Evolutionary conservation across 2,329 filamentous ascomycete species (phyloP).

Genomic region (Colletotrichum sp.): DNA sequence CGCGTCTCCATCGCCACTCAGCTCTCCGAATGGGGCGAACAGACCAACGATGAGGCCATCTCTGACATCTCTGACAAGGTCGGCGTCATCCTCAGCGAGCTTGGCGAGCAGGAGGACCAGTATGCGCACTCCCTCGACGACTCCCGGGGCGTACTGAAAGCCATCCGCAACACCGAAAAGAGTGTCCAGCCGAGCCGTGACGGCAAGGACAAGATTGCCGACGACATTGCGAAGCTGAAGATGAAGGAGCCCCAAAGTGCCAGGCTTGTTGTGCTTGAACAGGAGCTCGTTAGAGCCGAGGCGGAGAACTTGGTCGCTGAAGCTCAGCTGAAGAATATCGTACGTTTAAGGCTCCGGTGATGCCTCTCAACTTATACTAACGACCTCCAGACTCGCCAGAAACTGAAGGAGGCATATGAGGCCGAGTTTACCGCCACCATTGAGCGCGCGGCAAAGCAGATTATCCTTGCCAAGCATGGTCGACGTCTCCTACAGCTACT

Average conservation of each 20-base stretch:
- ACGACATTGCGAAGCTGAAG: slow-evolving; percentile 92
- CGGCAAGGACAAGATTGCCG: slow-evolving; percentile 83
- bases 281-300: slow-evolving; percentile 95
- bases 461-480: slow-evolving; percentile 90
- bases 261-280: slow-evolving; percentile 84
- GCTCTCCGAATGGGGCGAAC: slow-evolving; percentile 95
- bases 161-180: slow-evolving; percentile 93
- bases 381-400: slow-evolving; percentile 78
- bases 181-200: slow-evolving; percentile 93
- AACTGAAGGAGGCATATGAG: slow-evolving; percentile 94
- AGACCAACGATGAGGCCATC: slow-evolving; percentile 84
- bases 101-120: slow-evolving; percentile 90
- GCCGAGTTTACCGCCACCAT: slow-evolving; percentile 89
- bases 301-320: slow-evolving; percentile 96
- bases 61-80: slow-evolving; percentile 95
- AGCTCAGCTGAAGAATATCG: slow-evolving; percentile 93
- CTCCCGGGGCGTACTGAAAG: slow-evolving; percentile 81
- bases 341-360: slow-evolving; percentile 49
- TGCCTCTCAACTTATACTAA: neutral
- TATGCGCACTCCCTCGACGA: slow-evolving; percentile 91
- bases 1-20: slow-evolving; percentile 85
- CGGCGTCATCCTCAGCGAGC: slow-evolving; percentile 87
- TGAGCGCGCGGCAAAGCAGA: slow-evolving; percentile 96
- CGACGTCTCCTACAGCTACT: slow-evolving; percentile 83
- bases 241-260: slow-evolving; percentile 88